Evolutionary conservation across 495 filamentous ascomycete genomes (phyloP).

Genomic region (Podospora tetraspora): DNA sequence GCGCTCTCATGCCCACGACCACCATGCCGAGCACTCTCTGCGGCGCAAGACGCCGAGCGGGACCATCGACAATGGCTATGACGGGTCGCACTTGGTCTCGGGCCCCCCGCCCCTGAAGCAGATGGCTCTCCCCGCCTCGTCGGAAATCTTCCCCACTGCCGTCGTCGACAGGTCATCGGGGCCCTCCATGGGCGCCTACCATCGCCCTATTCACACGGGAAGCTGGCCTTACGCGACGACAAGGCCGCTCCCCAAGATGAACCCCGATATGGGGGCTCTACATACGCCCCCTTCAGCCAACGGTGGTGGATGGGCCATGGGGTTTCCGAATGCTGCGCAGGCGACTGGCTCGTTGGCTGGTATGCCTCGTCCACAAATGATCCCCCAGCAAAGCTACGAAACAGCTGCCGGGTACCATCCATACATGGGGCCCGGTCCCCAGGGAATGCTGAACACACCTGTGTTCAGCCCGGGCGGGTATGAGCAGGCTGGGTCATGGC

Average conservation of each 20-base stretch:
- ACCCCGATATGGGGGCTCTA: slow-evolving; percentile 12
- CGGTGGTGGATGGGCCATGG: slow-evolving; percentile 25
- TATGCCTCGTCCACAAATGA: slow-evolving; percentile 21
- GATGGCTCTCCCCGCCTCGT: slow-evolving; percentile 61
- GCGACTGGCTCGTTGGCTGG: slow-evolving; percentile 17
- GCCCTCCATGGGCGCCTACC: slow-evolving; percentile 6
- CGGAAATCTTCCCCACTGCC: slow-evolving; percentile 36
- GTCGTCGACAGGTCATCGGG: slow-evolving; percentile 18
- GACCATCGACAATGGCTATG: slow-evolving; percentile 88
- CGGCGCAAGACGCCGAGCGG: slow-evolving; percentile 92
- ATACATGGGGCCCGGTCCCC: slow-evolving; percentile 64
- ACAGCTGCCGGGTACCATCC: slow-evolving; percentile 56
- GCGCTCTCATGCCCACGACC: slow-evolving; percentile 34
- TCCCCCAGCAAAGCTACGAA: slow-evolving; percentile 34
- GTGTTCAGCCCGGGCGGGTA: slow-evolving; percentile 66
- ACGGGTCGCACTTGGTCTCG: slow-evolving; percentile 75
- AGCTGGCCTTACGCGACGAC: slow-evolving; percentile 22
- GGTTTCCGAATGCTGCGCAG: slow-evolving; percentile 7
- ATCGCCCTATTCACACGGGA: slow-evolving; percentile 13
- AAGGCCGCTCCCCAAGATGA: slow-evolving; percentile 8
- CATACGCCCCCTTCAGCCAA: slow-evolving; percentile 10
- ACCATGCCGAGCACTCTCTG: slow-evolving; percentile 66
- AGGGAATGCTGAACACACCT: slow-evolving; percentile 64
- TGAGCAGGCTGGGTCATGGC: slow-evolving; percentile 68
- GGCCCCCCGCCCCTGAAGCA: slow-evolving; percentile 82